Percentiles rank a stretch among this genome's conserved stretches.
phyloP scores from a whole-genome alignment of 768 basidiomycete genomes.

The Boletus tylopilopsis region DNA sequence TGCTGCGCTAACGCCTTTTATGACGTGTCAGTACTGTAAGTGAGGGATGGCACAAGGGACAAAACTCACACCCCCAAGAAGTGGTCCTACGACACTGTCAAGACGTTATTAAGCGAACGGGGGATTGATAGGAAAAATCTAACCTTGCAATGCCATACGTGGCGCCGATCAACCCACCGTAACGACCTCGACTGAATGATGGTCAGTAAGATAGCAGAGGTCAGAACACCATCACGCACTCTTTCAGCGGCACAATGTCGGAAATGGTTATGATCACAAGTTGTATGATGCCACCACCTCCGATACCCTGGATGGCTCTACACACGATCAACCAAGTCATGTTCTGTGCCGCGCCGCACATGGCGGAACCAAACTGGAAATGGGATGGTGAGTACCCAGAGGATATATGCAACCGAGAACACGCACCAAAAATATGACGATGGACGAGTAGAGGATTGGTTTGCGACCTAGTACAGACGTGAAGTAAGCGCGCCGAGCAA shows the following conservation, averaged over 20 bases:
- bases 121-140: neutral
- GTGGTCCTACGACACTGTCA: slow-evolving; percentile 65
- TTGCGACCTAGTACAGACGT: slow-evolving; percentile 49
- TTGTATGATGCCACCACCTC: slow-evolving; percentile 77
- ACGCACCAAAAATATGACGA: slow-evolving; percentile 64
- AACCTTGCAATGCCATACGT: slow-evolving; percentile 71
- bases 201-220: slow-evolving; percentile 14
- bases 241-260: slow-evolving; percentile 78
- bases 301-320: slow-evolving; percentile 80
- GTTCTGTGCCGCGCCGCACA: slow-evolving; percentile 77
- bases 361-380: slow-evolving; percentile 64
- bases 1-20: slow-evolving; percentile 65
- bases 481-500: slow-evolving; percentile 7
- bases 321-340: slow-evolving; percentile 76
- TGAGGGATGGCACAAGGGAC: neutral
- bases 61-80: slow-evolving; percentile 71
- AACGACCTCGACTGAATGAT: slow-evolving; percentile 64
- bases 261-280: slow-evolving; percentile 74
- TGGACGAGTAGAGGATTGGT: slow-evolving; percentile 62
- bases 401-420: neutral
- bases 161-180: slow-evolving; percentile 67
- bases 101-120: neutral
- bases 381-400: neutral
- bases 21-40: slow-evolving; percentile 4
- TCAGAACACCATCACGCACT: slow-evolving; percentile 41